Base-by-base conservation (phyloP, 306 rosid genomes). In the Vigna radiata region DNA sequence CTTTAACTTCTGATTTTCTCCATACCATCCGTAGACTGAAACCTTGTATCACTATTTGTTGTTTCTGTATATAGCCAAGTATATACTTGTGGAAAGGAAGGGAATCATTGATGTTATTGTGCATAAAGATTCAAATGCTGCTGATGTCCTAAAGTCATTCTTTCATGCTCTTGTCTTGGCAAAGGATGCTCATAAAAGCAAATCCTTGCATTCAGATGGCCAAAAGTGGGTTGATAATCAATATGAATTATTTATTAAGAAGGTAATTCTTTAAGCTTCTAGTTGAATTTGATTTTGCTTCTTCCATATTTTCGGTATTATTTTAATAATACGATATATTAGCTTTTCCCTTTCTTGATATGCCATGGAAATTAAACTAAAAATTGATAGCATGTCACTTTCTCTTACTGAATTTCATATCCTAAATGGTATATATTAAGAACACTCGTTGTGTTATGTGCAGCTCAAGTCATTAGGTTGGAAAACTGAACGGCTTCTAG, bases 401-500 rank as follows among this genome's bases (percentile, higher is more conserved):
- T 12, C 18, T 52, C 19, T 77, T 77, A 65, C 62, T 78, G 41
- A 69, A 55, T 41, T 73, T 46, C 47, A 39, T 60, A 75, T 72
- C 37, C 64, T 41, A 39, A 49, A 29, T 47, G 71, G 61, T 47
- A 65, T 47, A 65, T 65, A 81, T 56, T 71, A 50, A 29, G 65
- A 39, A 41, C 68, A 19, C 52, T n/a, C 44, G 50, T 8, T 58
- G 18, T 81, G 58, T 55, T 19, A 50, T 69, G 50, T 84, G 88
- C 91, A 91, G 98, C 86, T 91, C 78, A 90, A 87, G 90, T 72
- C 78, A 21, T 85, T 88, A 29, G 96, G 92, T 29, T 94, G 98
- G 98, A 94, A 92, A 87, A 85, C 95, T 29, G 98, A 90, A 68
- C 93, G 98, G 31, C 93, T 94, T 68, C 88, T 92, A 17, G 86